These are phyloP conservation scores for Craspedostauros australis DNA, from an alignment of 108 stramenopile genomes.

Conservation along the genomic window DNA sequence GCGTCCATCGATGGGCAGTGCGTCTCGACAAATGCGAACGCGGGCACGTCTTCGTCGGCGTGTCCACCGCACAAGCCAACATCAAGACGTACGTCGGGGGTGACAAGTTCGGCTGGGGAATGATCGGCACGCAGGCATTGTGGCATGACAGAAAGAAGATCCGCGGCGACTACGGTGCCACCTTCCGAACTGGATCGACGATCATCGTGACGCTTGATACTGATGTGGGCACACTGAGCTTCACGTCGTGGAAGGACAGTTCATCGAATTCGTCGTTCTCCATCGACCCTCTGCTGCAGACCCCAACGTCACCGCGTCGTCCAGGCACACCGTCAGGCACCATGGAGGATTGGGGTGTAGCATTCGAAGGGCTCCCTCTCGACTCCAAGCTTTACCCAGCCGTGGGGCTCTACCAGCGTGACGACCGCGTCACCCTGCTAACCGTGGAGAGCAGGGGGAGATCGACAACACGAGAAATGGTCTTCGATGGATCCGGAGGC, in stretches of 20 bases:
- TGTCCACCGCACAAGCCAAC: conserved; percentile 84
- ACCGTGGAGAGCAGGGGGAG: conserved; percentile 36
- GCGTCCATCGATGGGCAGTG: conserved; percentile 75
- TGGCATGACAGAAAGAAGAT: conserved; percentile 89
- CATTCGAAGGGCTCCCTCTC: conserved; percentile 81
- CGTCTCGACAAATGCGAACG: conserved; percentile 88
- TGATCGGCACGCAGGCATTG: conserved; percentile 94
- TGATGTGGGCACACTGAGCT: conserved; percentile 72
- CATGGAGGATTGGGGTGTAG: conserved; percentile 83
- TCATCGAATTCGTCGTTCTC: conserved; percentile 28
- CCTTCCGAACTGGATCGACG: conserved; percentile 71
- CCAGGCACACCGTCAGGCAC: conserved; percentile 17
- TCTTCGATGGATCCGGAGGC: conserved; percentile 32
- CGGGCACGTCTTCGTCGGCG: conserved; percentile 93
- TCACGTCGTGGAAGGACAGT: conserved; percentile 69
- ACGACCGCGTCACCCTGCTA: conserved; percentile 69
- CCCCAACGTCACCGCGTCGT: conserved; percentile 20
- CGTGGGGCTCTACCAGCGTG: conserved; percentile 79
- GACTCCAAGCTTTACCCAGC: conserved; percentile 74
- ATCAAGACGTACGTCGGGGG: conserved; percentile 92
- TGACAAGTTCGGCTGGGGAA: conserved; percentile 95
- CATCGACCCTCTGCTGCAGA: conserved; percentile 29
- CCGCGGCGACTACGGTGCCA: conserved; percentile 73
- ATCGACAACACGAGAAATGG: conserved; percentile 2
- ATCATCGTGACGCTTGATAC: conserved; percentile 80